Percentiles rank a stretch among this genome's conserved stretches.
Conservation (phyloP, 371 early-diverging fungal genomes). For the Mortierella sp. region DNA sequence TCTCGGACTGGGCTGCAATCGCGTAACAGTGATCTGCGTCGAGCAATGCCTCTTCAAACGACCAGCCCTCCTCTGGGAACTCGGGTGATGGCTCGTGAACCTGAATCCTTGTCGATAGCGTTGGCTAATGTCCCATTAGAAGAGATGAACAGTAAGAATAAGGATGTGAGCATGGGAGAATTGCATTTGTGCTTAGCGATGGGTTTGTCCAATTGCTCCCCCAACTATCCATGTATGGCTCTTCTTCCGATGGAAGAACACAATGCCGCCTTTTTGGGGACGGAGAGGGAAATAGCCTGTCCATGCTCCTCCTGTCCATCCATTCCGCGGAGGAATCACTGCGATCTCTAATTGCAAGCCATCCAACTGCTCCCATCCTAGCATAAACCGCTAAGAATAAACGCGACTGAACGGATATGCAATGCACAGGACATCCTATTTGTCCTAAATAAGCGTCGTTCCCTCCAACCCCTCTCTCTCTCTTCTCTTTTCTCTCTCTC, state of each 20-base stretch:
- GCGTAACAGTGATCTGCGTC: conserved; percentile 52
- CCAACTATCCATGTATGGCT: background rate
- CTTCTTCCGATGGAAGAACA: background rate
- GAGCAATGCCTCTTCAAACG: conserved; percentile 49
- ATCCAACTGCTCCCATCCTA: background rate
- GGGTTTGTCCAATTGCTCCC: background rate
- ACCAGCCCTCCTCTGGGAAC: conserved; percentile 38
- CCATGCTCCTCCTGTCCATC: background rate
- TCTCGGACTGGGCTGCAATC: conserved; percentile 35
- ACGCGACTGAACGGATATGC: background rate
- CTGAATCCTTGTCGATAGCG: conserved; percentile 26
- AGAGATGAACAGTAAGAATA: background rate
- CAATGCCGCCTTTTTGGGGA: background rate
- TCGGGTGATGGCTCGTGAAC: conserved; percentile 31
- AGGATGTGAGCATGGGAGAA: background rate
- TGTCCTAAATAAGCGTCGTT: background rate
- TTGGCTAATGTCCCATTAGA: conserved; percentile 23
- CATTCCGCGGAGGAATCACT: background rate
- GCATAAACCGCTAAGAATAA: background rate
- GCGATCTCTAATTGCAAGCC: background rate
- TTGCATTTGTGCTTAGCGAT: background rate
- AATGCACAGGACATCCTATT: background rate
- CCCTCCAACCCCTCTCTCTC: background rate
- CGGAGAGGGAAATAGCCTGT: background rate
- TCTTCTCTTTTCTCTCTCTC: background rate